These are phyloP conservation scores for Haematococcus lacustris DNA, from an alignment of 139 green algal species.

Conservation along the genomic window DNA sequence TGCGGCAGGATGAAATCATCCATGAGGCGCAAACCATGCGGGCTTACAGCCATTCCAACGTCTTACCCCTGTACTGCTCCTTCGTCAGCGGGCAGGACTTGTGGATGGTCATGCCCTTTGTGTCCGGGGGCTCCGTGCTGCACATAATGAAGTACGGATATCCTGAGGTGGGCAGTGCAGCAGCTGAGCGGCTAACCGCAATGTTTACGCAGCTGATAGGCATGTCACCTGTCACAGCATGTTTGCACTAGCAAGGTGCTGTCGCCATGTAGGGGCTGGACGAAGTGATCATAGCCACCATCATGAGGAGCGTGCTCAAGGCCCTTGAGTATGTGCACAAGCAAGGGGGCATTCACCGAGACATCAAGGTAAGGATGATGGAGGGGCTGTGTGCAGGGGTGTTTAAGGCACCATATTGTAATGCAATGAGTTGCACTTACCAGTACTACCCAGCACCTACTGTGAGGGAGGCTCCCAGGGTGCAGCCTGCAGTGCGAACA, in stretches of 20 bases:
- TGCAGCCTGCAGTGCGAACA: too few relatives aligned
- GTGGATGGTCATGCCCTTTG: conserved; percentile 93
- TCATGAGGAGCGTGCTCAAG: conserved; percentile 88
- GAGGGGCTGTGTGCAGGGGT: too few relatives aligned
- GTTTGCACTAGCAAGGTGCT: too few relatives aligned
- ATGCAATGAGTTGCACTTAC: too few relatives aligned
- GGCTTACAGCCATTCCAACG: conserved; percentile 85
- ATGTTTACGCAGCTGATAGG: too few relatives aligned
- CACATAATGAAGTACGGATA: conserved; percentile 88
- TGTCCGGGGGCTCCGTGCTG: conserved; percentile 67
- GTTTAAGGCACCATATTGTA: too few relatives aligned
- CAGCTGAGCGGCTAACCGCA: too few relatives aligned
- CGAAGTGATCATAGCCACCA: conserved; percentile 86
- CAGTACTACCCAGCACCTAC: too few relatives aligned
- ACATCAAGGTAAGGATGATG: conserved; percentile 85
- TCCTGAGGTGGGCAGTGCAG: too few relatives aligned
- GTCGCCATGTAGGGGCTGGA: too few relatives aligned
- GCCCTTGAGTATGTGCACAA: conserved; percentile 94
- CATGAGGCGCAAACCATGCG: conserved; percentile 92
- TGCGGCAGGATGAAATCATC: conserved; percentile 93
- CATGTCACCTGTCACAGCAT: too few relatives aligned
- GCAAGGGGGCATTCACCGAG: conserved; percentile 90
- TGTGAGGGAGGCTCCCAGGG: too few relatives aligned
- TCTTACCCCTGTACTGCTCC: conserved; percentile 88
- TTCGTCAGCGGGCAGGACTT: conserved; percentile 86